These are phyloP conservation scores for Galerina sulciceps DNA, from an alignment of 768 basidiomycete genomes.

Conservation along the genomic window DNA sequence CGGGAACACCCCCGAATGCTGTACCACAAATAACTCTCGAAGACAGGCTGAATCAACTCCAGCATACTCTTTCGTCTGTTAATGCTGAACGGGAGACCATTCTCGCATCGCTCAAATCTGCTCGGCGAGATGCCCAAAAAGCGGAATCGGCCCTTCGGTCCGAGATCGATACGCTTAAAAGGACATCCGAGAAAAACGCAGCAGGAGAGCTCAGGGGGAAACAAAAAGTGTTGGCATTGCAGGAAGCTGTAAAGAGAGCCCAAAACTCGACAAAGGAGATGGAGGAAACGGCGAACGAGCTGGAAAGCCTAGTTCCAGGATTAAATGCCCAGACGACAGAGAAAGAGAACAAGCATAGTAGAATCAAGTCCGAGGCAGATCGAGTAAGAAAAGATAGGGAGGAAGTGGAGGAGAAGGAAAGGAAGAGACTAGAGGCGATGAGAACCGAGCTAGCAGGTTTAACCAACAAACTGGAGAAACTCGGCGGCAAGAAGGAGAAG, in stretches of 20 bases:
- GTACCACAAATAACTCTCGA: slow-evolving; percentile 56
- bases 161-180: slow-evolving; percentile 85
- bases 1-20: slow-evolving; percentile 26
- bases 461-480: slow-evolving; percentile 67
- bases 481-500: slow-evolving; percentile 67
- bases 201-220: slow-evolving; percentile 78
- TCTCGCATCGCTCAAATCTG: slow-evolving; percentile 70
- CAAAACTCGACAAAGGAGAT: slow-evolving; percentile 56
- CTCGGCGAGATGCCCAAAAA: slow-evolving; percentile 82
- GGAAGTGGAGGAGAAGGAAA: slow-evolving; percentile 47
- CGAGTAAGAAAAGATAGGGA: slow-evolving; percentile 48
- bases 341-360: slow-evolving; percentile 46
- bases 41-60: slow-evolving; percentile 68
- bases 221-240: slow-evolving; percentile 86
- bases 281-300: slow-evolving; percentile 47
- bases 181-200: slow-evolving; percentile 79
- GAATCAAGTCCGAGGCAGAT: slow-evolving; percentile 54
- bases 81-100: slow-evolving; percentile 72
- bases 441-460: slow-evolving; percentile 61
- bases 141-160: slow-evolving; percentile 79
- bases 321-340: slow-evolving; percentile 39
- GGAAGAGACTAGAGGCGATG: slow-evolving; percentile 57
- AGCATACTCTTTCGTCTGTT: slow-evolving; percentile 65
- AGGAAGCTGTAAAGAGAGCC: slow-evolving; percentile 86
- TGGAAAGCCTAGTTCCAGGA: slow-evolving; percentile 48